Evolutionary conservation across 164 flowering plant species (phyloP).

Genomic region (Aristolochia fimbriata): DNA sequence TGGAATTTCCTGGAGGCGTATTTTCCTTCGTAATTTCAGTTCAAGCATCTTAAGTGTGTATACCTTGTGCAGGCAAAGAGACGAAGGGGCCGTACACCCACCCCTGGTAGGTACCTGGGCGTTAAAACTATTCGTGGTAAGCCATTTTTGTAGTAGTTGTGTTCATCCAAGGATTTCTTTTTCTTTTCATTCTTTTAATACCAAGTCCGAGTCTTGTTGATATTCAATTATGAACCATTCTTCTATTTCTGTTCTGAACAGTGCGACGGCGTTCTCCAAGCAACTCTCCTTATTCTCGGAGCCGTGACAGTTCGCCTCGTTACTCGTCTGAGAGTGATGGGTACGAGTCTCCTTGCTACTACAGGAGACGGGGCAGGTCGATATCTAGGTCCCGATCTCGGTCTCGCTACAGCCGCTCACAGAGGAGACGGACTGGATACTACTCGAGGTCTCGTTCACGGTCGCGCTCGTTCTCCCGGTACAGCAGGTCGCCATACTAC

Average conservation of each 20-base stretch:
- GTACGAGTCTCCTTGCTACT: constrained; percentile 5
- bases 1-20: too few relatives aligned
- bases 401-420: constrained; percentile 2
- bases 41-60: too few relatives aligned
- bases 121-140: constrained; percentile 46
- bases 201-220: background rate
- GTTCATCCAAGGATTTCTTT: too few relatives aligned
- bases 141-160: constrained; percentile 5
- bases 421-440: background rate
- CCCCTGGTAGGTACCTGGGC: constrained; percentile 85
- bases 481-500: constrained; percentile 3
- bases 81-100: constrained; percentile 79
- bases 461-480: background rate
- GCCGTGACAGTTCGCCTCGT: background rate
- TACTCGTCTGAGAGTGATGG: constrained; percentile 8
- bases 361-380: constrained; percentile 4
- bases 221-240: background rate
- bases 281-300: constrained; percentile 9
- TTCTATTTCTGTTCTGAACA: background rate
- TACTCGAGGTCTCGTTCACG: constrained; percentile 1
- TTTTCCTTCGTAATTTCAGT: too few relatives aligned
- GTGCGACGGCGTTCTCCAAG: constrained; percentile 13
- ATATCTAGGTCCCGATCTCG: background rate
- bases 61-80: constrained; percentile 44
- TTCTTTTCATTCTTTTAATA: too few relatives aligned